A percentile compares a stretch with the other conserved stretches of the same genome.
Conservation (phyloP, 208 protist species). For the Crithidia fasciculata region DNA sequence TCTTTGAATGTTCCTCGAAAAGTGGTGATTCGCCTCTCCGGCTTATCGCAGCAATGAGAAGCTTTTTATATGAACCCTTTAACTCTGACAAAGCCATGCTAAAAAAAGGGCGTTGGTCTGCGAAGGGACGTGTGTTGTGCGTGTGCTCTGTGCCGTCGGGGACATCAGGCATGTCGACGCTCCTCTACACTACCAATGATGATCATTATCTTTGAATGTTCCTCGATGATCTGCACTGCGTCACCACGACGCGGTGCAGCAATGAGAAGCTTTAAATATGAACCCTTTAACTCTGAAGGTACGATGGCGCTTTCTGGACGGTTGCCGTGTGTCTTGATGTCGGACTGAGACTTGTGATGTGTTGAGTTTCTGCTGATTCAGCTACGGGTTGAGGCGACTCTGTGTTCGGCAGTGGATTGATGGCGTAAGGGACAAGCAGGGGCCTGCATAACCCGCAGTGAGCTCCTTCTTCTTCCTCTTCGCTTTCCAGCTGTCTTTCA, state of each 20-base stretch:
- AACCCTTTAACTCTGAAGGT: slow-evolving; percentile 40
- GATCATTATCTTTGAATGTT: slow-evolving; percentile 32
- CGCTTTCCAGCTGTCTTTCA: too few species aligned
- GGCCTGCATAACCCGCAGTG: too few species aligned
- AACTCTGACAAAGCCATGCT: slow-evolving; percentile 16
- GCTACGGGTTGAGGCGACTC: too few species aligned
- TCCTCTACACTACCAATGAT: neutral
- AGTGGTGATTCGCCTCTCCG: neutral
- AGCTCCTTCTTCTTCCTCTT: too few species aligned
- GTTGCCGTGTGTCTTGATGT: too few species aligned
- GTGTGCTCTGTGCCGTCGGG: neutral
- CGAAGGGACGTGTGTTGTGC: neutral
- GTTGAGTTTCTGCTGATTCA: too few species aligned
- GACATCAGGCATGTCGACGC: too few species aligned
- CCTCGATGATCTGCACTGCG: slow-evolving; percentile 11
- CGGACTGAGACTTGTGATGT: too few species aligned
- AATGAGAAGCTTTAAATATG: slow-evolving; percentile 29
- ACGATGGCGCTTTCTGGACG: neutral
- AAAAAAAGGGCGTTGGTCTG: neutral
- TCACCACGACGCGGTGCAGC: neutral
- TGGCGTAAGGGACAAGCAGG: too few species aligned
- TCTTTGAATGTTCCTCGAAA: slow-evolving; percentile 39
- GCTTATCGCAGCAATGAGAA: slow-evolving; percentile 24
- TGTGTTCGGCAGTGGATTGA: too few species aligned
- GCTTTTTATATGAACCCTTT: slow-evolving; percentile 32